phyloP scores from a whole-genome alignment of 225 moss, liverwort and hornwort species.

The Antitrichia curtipendula region DNA sequence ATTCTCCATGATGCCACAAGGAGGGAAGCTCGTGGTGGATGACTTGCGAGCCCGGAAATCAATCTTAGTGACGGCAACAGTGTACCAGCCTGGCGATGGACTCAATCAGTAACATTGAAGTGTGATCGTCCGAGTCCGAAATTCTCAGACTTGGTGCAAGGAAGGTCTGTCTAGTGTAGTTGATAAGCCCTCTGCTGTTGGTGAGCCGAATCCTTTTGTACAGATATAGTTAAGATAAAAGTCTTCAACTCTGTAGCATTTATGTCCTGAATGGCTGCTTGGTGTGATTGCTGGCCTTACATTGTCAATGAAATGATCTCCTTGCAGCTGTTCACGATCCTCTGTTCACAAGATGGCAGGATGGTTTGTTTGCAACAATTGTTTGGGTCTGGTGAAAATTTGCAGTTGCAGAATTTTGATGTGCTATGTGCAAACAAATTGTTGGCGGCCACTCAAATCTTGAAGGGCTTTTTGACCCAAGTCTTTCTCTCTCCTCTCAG shows the following conservation, averaged over 20 bases:
- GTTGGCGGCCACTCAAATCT: not conserved
- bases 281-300: not conserved
- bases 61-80: not conserved
- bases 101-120: not conserved
- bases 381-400: not conserved
- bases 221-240: conserved; percentile 6
- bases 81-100: not conserved
- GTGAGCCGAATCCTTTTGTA: conserved; percentile 11
- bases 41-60: not conserved
- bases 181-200: not conserved
- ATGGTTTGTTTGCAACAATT: not conserved
- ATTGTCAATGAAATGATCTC: not conserved
- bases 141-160: not conserved
- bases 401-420: not conserved
- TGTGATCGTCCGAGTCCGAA: not conserved
- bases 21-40: conserved; percentile 93
- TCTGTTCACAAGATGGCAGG: not conserved
- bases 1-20: conserved; percentile 97
- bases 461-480: not conserved
- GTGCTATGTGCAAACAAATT: not conserved
- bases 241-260: conserved; percentile 2
- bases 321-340: not conserved
- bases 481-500: not conserved
- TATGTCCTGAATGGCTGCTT: not conserved
- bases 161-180: not conserved